These are phyloP conservation scores for Cicer chorassanicum DNA, from an alignment of 306 rosid genomes.

Conservation along the genomic window DNA sequence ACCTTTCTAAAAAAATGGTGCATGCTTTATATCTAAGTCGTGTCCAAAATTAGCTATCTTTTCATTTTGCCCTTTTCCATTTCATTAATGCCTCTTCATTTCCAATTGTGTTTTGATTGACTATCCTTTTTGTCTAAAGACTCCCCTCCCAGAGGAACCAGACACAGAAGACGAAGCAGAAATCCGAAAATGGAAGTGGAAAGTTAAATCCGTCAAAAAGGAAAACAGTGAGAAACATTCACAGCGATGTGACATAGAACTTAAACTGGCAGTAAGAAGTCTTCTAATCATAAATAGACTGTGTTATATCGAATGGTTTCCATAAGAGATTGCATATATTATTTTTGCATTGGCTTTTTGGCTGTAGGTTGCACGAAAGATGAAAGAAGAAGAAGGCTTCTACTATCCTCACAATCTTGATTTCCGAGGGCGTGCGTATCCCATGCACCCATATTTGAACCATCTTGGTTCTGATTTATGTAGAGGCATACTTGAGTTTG, in stretches of 20 bases:
- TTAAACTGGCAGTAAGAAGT: slow-evolving; percentile 87
- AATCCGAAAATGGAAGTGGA: slow-evolving; percentile 94
- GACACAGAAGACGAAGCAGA: slow-evolving; percentile 77
- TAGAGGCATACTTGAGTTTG: slow-evolving; percentile 91
- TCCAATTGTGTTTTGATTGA: slow-evolving; percentile 34
- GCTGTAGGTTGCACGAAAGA: slow-evolving; percentile 88
- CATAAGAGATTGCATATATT: slow-evolving; percentile 18
- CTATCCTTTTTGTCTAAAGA: slow-evolving; percentile 46
- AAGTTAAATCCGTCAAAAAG: slow-evolving; percentile 71
- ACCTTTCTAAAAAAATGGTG: background rate
- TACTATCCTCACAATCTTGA: slow-evolving; percentile 97
- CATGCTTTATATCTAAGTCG: slow-evolving; percentile 21
- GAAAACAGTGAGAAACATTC: slow-evolving; percentile 84
- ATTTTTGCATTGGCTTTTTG: slow-evolving; percentile 40
- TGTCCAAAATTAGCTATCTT: background rate
- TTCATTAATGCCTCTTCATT: slow-evolving; percentile 14
- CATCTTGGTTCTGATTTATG: slow-evolving; percentile 98
- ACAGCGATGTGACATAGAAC: slow-evolving; percentile 89
- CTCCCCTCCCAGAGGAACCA: slow-evolving; percentile 80
- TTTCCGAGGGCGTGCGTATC: slow-evolving; percentile 98
- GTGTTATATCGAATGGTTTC: slow-evolving; percentile 35
- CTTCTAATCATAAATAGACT: slow-evolving; percentile 38
- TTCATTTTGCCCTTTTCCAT: background rate
- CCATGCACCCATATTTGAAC: slow-evolving; percentile 93
- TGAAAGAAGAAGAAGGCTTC: slow-evolving; percentile 96